Evolutionary conservation across 331 rosid species (phyloP), one percentile per base, ranked within the genome.

Genomic region (Rhamnella rubrinervis): DNA sequence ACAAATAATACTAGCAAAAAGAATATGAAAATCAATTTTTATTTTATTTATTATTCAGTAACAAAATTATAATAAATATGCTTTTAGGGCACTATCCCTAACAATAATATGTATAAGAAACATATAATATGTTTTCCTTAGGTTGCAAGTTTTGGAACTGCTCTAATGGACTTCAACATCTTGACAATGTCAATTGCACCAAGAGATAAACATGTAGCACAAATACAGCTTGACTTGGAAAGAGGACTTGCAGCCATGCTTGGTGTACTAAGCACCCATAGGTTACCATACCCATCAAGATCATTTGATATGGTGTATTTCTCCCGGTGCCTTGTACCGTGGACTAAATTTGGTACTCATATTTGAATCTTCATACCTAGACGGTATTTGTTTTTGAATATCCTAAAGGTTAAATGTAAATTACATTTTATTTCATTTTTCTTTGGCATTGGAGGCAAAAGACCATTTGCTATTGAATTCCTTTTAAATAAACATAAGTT

Each of bases 171-270:
- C 51, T 75, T 67, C 55, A 67, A 67, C 69, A 75, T 75, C 46
- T 51, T 75, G 63, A 75, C 79, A 6, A 51, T 75, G 79, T 75
- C 79, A 51, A 52, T 75, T 39, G 79, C 79, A 61, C 79, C 79
- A 16, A 63, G 63, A 18, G 79, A 75, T 68, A 19, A 19, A 37
- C 79, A 67, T 67, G 74, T 67, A 75, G 68, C 74, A 50, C 79
- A 75, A 55, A 74, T 67, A 16, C 79, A 75, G 69, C 67, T 75
- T 67, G 74, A 74, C 49, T 41, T 75, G 69, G 78, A 74, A 66
- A 74, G 78, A 44, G 72, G 72, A 35, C 78, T 74, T 66, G 72
- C 78, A 35, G 78, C 78, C 50, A 73, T 73, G 72, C 78, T 73
- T 44, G 71, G 53, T 46, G 67, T 74, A 14, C 67, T 74, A 35